These are phyloP conservation scores for Moringa oleifera DNA, from an alignment of 345 rosid species.

Conservation along the genomic window DNA sequence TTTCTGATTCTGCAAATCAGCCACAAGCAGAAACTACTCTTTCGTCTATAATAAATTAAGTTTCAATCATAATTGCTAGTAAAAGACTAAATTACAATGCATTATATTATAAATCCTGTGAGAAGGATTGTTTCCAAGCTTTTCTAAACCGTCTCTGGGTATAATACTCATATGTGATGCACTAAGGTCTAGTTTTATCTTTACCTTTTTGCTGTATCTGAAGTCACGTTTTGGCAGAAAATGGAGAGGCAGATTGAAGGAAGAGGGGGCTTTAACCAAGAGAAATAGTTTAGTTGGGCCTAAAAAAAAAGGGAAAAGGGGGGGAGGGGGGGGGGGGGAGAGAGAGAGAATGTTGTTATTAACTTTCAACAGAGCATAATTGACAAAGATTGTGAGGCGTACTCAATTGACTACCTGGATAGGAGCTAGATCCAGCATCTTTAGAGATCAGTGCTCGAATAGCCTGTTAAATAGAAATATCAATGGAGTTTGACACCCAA, in stretches of 20 bases:
- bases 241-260: slow-evolving; percentile 65
- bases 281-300: slow-evolving; percentile 80
- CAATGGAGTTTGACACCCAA: background rate
- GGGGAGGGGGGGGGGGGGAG: too few species aligned
- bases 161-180: background rate
- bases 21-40: background rate
- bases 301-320: slow-evolving; percentile 14
- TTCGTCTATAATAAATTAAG: background rate
- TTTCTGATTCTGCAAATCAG: background rate
- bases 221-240: slow-evolving; percentile 95
- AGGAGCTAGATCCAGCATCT: slow-evolving; percentile 74
- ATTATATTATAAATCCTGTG: background rate
- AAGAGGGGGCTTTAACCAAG: slow-evolving; percentile 70
- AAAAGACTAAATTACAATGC: background rate
- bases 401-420: slow-evolving; percentile 55
- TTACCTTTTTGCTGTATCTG: slow-evolving; percentile 79
- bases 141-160: background rate
- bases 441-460: slow-evolving; percentile 66
- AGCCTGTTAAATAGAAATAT: slow-evolving; percentile 38
- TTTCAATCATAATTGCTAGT: background rate
- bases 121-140: background rate
- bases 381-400: background rate
- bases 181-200: background rate
- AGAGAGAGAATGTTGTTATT: background rate
- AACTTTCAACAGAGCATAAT: slow-evolving; percentile 9